Evolutionary conservation across 2,329 filamentous ascomycete genomes (phyloP), one percentile per base, ranked within the genome.

Genomic region (Thermochaetoides dissita): DNA sequence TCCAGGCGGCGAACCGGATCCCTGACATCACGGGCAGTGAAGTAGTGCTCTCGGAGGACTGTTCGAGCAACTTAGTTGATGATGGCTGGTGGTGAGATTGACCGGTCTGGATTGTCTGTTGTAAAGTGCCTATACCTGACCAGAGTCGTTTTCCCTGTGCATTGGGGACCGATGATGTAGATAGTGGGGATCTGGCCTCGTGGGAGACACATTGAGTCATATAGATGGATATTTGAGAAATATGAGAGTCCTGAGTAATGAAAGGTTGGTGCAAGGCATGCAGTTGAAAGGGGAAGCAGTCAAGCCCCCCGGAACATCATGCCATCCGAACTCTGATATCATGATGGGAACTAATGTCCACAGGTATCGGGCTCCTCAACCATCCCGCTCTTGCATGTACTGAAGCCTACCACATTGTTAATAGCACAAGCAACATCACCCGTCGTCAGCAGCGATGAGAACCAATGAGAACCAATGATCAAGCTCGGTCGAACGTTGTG

Each of bases 61-160:
- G 46, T 55, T 5, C 63, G 57, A 0, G 63, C 63, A 1, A 65
- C 59, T 45, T 66, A 63, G 2, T 47, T 55, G 42, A 66, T 54
- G 28, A 64, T 43, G 9, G 33, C 28, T 7, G 54, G 40, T 3
- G 37, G 55, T 2, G 33, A 44, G 7, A 46, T 30, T 6, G 46
- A 41, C 10, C 34, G 41, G 3, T 37, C 11, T 10, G 48, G 46
- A 12, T 31, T 43, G 30, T 43, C 12, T 37, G 33, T 7, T 44
- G 37, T 17, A 40, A 62, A 52, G 7, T 51, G 45, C 0, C 29
- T 40, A 24, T 52, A 50, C 2, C 58, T 54, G 42, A 63, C 56
- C 1, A 69, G 54, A 0, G 66, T 67, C 1, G 63, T 67, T 47
- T 68, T 68, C 33, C 66, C 65, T 1, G 63, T 67, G 36, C 58